Base-by-base conservation (phyloP, 2,329 filamentous ascomycete genomes). In the Fusarium xyrophilum region DNA sequence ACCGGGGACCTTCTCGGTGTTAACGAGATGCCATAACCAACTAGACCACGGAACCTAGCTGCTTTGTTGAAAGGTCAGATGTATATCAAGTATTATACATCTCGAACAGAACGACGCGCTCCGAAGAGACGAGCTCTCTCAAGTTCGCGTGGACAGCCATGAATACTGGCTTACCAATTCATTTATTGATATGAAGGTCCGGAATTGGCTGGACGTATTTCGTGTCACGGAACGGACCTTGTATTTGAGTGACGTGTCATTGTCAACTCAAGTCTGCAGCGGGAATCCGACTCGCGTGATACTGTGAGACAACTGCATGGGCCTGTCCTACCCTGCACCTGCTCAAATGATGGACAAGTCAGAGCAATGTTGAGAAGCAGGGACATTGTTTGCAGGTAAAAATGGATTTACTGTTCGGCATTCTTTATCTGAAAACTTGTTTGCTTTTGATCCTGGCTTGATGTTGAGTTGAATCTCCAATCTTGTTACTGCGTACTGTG, bases 1-100 rank as follows among this genome's bases (percentile, higher is more conserved):
- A 60, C 53, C 57, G 57, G 57, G 57, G 57, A 60, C 57, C 53
- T 60, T 60, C 57, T 60, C 57, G 57, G 57, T 60, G 53, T 60
- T 60, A 50, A 60, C 57, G 57, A 60, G 57, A 60, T 60, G 57
- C 42, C 57, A 60, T 60, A 48, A 60, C 56, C 56, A 60, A 57
- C 57, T 60, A 60, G 57, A 60, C 57, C 57, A 60, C 57, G 42
- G 52, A 47, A 60, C 57, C 56, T 30, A 30, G 27, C 11, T 52
- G 7, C n/a, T 32, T 38, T 32, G 38, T 5, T 58, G 8, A 2
- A 5, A 8, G n/a, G n/a, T n/a, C n/a, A n/a, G n/a, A n/a, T n/a
- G n/a, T n/a, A n/a, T n/a, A n/a, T n/a, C n/a, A n/a, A n/a, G n/a
- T n/a, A n/a, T n/a, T n/a, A n/a, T n/a, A n/a, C n/a, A 1, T 7